Base-by-base conservation (phyloP, 169 alveolate genomes). In the Toxoplasma gondii region DNA sequence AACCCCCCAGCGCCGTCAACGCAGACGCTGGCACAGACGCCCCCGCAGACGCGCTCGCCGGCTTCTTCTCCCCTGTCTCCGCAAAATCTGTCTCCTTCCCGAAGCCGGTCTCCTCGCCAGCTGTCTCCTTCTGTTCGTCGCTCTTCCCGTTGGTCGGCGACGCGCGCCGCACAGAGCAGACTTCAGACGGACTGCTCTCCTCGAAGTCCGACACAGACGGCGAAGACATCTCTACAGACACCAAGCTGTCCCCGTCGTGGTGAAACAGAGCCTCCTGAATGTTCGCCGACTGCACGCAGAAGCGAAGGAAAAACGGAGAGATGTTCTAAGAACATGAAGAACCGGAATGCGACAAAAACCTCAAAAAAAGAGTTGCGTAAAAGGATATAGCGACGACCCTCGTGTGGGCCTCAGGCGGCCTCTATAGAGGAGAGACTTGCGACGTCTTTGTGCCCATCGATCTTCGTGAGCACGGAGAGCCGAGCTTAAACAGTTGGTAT, bases 11-110 rank as follows among this genome's bases (percentile, higher is more conserved):
- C 45, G 70, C 45, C 4, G 81, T 12, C 86, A 45, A 34, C 78
- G 49, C n/a, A n/a, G 94, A 45, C 24, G 94, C 22, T 9, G 92
- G 36, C 49, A 94, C 1, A 2, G 84, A 22, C 12, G 84, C n/a
- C 44, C 84, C 84, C 44, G 45, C 16, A 1, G 5, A 41, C 39
- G 39, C 44, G 31, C 84, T 41, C 84, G 22, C n/a, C 84, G 1
- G 44, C 84, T n/a, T n/a, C 84, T 22, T 44, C 44, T 16, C 2
- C 1, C 45, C n/a, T 44, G 39, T 10, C 84, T 22, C 49, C 84
- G 38, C 16, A 17, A 34, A 1, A 7, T 74, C 31, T 17, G 39
- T 4, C 41, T 22, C 45, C 84, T 7, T 7, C 82, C 10, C 41
- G 38, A 53, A 7, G 4, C 22, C 74, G 74, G 58, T 4, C 22